These are phyloP conservation scores for Fusarium virguliforme DNA, from an alignment of 2,329 filamentous ascomycete species.

Conservation along the genomic window DNA sequence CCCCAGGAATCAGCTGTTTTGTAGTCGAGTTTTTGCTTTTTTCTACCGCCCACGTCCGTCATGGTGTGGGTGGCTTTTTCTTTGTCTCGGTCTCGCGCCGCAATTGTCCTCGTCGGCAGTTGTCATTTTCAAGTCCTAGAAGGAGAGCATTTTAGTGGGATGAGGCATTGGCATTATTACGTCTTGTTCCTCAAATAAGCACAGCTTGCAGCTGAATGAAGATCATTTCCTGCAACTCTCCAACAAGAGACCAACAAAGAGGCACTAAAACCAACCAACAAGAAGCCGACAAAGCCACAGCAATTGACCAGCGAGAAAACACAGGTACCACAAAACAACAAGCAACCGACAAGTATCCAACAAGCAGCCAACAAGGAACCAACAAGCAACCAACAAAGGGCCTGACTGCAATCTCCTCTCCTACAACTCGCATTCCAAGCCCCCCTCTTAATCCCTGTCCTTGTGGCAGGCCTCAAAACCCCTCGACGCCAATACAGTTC, in stretches of 20 bases:
- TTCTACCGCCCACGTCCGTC: not conserved
- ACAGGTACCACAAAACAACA: not conserved
- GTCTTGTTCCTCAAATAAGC: not conserved
- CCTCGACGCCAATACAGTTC: no score
- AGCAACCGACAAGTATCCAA: not conserved
- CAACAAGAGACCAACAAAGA: not conserved
- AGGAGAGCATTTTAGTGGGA: not conserved
- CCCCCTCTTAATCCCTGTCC: slow-evolving; percentile 8
- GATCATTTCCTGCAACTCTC: not conserved
- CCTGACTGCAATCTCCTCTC: not conserved
- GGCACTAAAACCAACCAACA: not conserved
- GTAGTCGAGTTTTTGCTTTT: slow-evolving; percentile 1
- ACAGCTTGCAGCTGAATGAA: not conserved
- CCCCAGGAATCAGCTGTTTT: slow-evolving; percentile 8
- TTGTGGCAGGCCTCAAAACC: slow-evolving; percentile 19
- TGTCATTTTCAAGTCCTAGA: not conserved
- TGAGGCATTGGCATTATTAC: not conserved
- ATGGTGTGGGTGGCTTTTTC: not conserved
- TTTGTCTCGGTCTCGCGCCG: not conserved
- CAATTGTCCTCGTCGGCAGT: slow-evolving; percentile 5
- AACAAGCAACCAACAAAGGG: not conserved
- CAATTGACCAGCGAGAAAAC: not conserved
- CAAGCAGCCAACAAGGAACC: not conserved
- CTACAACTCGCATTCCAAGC: not conserved
- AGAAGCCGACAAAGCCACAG: not conserved